Evolutionary conservation across 1,284 basidiomycete species (phyloP).

Genomic region (Heliocybe sulcata): DNA sequence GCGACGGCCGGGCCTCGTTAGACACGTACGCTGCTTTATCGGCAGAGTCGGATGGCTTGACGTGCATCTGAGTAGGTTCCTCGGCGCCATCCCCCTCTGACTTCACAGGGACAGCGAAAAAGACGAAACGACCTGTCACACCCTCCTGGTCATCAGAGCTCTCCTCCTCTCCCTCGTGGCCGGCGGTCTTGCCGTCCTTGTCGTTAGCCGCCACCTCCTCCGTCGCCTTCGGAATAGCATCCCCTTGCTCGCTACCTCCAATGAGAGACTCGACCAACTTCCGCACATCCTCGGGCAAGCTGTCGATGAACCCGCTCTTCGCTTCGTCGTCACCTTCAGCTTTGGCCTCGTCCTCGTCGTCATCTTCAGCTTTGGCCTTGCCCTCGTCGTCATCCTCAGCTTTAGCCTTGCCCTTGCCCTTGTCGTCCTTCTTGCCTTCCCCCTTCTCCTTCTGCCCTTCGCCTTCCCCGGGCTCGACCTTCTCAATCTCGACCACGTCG

Average conservation of each 20-base stretch:
- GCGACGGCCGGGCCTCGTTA: not conserved
- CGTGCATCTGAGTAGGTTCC: not conserved
- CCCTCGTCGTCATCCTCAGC: not conserved
- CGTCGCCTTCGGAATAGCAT: too few species aligned
- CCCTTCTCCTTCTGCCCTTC: not conserved
- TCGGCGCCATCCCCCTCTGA: not conserved
- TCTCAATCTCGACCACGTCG: too few species aligned
- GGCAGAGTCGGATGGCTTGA: not conserved
- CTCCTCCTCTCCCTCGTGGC: not conserved
- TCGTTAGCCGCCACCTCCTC: too few species aligned
- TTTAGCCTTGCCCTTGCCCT: not conserved
- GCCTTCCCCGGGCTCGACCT: too few species aligned
- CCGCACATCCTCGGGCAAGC: not conserved
- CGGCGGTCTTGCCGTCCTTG: too few species aligned
- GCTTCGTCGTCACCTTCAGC: not conserved
- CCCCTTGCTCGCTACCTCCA: too few species aligned
- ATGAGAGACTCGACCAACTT: not conserved
- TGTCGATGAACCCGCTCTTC: not conserved
- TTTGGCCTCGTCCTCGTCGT: not conserved
- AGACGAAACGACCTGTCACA: not conserved
- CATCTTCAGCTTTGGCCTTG: not conserved
- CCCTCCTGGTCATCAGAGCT: not conserved
- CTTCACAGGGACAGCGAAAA: not conserved
- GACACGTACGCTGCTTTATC: not conserved
- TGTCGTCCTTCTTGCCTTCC: not conserved